These are phyloP conservation scores for Begonia loranthoides DNA, from an alignment of 306 rosid species.

Conservation along the genomic window DNA sequence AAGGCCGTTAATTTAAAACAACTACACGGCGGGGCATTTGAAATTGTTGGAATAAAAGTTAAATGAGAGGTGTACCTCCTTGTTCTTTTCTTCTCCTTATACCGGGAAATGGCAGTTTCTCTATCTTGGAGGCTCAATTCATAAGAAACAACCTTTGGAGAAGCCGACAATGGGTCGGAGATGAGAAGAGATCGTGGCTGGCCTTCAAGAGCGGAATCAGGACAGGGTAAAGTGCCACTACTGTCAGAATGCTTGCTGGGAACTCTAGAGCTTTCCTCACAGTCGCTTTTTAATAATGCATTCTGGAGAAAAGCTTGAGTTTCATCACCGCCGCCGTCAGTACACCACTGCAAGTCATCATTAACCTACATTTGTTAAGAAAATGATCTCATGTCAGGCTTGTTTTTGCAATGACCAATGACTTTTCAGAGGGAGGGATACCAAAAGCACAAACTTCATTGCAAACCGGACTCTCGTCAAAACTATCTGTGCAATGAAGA, in stretches of 20 bases:
- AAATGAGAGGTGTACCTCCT: slow-evolving; percentile 40
- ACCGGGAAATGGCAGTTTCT: slow-evolving; percentile 68
- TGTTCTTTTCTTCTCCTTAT: slow-evolving; percentile 83
- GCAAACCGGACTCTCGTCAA: too few relatives aligned
- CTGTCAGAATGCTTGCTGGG: slow-evolving; percentile 18
- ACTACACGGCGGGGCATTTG: too few relatives aligned
- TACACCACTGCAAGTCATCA: slow-evolving; percentile 22
- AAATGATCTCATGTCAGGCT: too few relatives aligned
- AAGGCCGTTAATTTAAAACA: too few relatives aligned
- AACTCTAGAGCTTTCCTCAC: slow-evolving; percentile 23
- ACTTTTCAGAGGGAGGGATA: too few relatives aligned
- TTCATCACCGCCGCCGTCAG: slow-evolving; percentile 19
- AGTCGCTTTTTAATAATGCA: slow-evolving; percentile 13
- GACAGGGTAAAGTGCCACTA: slow-evolving; percentile 17
- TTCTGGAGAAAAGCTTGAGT: slow-evolving; percentile 29
- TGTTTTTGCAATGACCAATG: too few relatives aligned
- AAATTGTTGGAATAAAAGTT: too few relatives aligned
- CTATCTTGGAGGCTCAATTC: slow-evolving; percentile 56
- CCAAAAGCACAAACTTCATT: too few relatives aligned
- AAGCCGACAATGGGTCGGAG: slow-evolving; percentile 19
- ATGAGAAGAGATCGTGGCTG: slow-evolving; percentile 12
- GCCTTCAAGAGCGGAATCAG: slow-evolving; percentile 15
- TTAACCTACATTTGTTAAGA: too few relatives aligned
- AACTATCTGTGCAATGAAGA: too few relatives aligned
- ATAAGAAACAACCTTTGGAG: slow-evolving; percentile 27